Percentiles rank a stretch among this genome's conserved stretches.
Conservation (phyloP, 805 yeast genomes). For the Lipomyces oligophaga region DNA sequence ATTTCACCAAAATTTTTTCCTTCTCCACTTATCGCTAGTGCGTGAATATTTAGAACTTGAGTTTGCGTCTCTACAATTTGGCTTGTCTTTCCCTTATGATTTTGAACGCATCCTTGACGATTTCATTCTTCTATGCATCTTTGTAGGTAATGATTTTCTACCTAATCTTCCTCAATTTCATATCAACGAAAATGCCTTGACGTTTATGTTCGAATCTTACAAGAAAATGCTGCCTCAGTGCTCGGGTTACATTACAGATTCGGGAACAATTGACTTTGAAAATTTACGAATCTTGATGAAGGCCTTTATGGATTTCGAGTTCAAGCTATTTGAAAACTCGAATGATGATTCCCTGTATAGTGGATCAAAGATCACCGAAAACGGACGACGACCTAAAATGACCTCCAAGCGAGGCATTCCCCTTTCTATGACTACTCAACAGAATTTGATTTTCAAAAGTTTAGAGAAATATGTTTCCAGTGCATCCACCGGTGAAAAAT, state of each 20-base stretch:
- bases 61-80: constrained; percentile 64
- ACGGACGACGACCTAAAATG: constrained; percentile 3
- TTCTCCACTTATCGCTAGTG: constrained; percentile 79
- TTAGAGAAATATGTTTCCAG: constrained; percentile 14
- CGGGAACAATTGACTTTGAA: constrained; percentile 73
- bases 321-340: constrained; percentile 79
- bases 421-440: constrained; percentile 41
- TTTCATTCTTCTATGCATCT: constrained; percentile 84
- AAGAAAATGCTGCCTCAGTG: constrained; percentile 67
- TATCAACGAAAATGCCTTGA: constrained; percentile 93
- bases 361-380: constrained; percentile 4
- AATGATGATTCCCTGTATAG: constrained; percentile 29
- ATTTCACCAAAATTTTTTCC: constrained; percentile 72
- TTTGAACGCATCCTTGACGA: constrained; percentile 91
- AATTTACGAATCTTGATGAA: constrained; percentile 74
- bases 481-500: constrained; percentile 3
- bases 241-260: constrained; percentile 81
- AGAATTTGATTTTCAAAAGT: constrained; percentile 57
- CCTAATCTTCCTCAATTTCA: constrained; percentile 94
- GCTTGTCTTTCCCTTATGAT: constrained; percentile 61
- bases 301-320: constrained; percentile 72
- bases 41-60: constrained; percentile 90
- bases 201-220: constrained; percentile 83
- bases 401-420: background rate
- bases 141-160: constrained; percentile 95